Evolutionary conservation across 208 protist species (phyloP), one percentile per base, ranked within the genome.

Genomic region (Wallacemonas sp.): DNA sequence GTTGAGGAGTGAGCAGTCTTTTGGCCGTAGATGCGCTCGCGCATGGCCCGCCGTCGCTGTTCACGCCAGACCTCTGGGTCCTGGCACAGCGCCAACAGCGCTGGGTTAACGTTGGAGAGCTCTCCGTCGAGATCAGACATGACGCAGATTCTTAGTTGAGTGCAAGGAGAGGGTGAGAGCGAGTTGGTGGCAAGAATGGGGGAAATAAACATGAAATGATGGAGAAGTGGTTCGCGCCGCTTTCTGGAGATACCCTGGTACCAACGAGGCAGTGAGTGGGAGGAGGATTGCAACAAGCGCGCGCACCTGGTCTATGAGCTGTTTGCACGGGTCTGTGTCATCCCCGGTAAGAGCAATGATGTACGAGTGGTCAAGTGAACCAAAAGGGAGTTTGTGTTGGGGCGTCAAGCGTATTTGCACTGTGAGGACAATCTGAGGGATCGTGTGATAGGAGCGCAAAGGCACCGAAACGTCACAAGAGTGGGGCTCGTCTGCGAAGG

Each of bases 41-140:
- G 82, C 68, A 94, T 84, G 19, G 85, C 83, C 3, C 73, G 72
- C 9, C 83, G 76, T 1, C 88, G 83, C 74, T 94, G 82, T 70
- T 94, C 83, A 15, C 81, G 76, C 85, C 88, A 94, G 5, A 68
- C 76, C 33, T 81, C 71, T 10, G 88, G 66, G 59, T 92, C 79
- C 19, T 79, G 84, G 57, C 71, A 72, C 44, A 94, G 67, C 58
- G 76, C 74, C 53, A 94, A 66, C 26, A 94, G 61, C 9, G 69
- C 74, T 19, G 85, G 85, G 33, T 94, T 89, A 0, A 94, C 88
- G 34, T 92, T 66, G 21, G 65, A 68, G 22, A 94, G 24, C 27
- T 88, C 76, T 22, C 88, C 88, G 67, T 94, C 88, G 26, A 34
- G 21, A 60, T 82, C 74, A 42, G 69, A 72, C 73, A 83, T 74